These are phyloP conservation scores for Teratosphaeria nubilosa DNA, from an alignment of 2,329 filamentous ascomycete species.

Conservation along the genomic window DNA sequence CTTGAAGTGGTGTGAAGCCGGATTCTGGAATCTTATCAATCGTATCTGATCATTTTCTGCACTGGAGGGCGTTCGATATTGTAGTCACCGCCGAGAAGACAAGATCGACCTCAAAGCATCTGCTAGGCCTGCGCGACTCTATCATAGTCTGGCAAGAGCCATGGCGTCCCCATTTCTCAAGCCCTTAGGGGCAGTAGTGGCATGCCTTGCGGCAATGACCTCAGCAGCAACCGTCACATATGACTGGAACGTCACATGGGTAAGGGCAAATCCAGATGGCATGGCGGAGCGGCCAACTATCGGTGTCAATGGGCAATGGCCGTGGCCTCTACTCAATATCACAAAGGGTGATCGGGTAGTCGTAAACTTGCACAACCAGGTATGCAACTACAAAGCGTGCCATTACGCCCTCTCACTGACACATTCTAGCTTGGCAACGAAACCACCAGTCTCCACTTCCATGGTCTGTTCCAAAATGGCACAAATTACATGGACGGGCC, in stretches of 20 bases:
- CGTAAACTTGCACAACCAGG: constrained; percentile 57
- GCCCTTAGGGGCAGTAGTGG: constrained; percentile 29
- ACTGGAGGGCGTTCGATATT: neutral
- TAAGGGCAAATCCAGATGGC: constrained; percentile 47
- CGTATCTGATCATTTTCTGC: constrained; percentile 4
- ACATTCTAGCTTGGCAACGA: constrained; percentile 44
- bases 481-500: constrained; percentile 67
- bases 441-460: constrained; percentile 62
- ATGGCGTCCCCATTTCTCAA: constrained; percentile 38
- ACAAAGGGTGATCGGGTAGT: constrained; percentile 64
- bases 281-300: constrained; percentile 43
- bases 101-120: neutral
- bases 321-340: constrained; percentile 60
- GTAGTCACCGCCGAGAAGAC: neutral
- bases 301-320: constrained; percentile 65
- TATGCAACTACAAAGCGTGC: neutral
- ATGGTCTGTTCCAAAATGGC: constrained; percentile 68
- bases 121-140: neutral
- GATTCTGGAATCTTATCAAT: constrained; percentile 2
- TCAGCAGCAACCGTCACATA: constrained; percentile 32
- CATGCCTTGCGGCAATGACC: constrained; percentile 15
- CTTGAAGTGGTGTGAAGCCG: neutral
- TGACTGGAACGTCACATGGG: constrained; percentile 47
- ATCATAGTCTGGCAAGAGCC: constrained; percentile 1
- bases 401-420: neutral